Evolutionary conservation across 2,329 filamentous ascomycete species (phyloP), one percentile per base, ranked within the genome.

Genomic region (Emmonsiellopsis sp.): DNA sequence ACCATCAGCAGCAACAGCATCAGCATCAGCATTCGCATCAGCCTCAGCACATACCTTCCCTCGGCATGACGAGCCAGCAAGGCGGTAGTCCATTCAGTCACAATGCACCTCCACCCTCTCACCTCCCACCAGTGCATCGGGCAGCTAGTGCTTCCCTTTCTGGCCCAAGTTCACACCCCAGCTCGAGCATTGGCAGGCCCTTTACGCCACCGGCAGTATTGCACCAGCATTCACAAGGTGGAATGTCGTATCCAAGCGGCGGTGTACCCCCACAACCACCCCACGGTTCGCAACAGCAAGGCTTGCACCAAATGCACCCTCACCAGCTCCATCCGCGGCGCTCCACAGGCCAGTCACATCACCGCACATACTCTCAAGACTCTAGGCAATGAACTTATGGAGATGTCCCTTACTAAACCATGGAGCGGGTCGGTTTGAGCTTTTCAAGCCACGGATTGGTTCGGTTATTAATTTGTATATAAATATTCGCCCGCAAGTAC

Each of bases 191-290:
- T 27, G 65, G 62, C 11, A 65, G 70, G 39, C 67, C 71, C 7
- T 73, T 68, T 52, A 72, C 69, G 2, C 71, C 71, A n/a, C 69
- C 69, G 1, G 58, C 68, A 5, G 59, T 61, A 14, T 43, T 71
- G 45, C 62, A 67, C 43, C 65, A 64, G 11, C 62, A 60, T 47
- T 61, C 62, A 1, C 54, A 60, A 14, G 56, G 45, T 40, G 53
- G 31, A 8, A 46, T 21, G 21, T 21, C 42, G n/a, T 49, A 51
- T 33, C 13, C 49, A 10, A 44, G 44, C 42, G 27, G 36, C 8
- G 17, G 36, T 32, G 34, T 48, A 37, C 43, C 51, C 47, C 34
- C 51, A 6, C 53, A 54, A 21, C 14, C 47, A 14, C 33, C 14
- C 10, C 44, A 33, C 13, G 51, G 6, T 6, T 33, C 27, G 27